phyloP scores from a whole-genome alignment of 1,139 yeast genomes.

The Casaregolazyma lundiana region DNA sequence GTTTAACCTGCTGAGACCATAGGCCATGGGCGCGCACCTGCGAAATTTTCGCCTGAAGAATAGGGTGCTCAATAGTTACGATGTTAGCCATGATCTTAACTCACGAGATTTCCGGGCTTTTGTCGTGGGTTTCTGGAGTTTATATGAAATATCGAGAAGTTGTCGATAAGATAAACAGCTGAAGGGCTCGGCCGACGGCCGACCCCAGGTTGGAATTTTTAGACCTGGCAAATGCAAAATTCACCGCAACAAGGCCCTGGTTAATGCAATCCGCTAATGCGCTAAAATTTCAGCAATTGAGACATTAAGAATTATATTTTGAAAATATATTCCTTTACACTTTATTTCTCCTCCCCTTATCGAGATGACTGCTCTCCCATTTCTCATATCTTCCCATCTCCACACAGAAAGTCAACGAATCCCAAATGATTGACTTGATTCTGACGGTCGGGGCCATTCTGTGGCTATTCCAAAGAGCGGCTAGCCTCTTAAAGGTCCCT shows the following conservation, averaged over 20 bases:
- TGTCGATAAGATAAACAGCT: neutral
- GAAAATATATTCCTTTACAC: no score
- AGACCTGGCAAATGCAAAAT: no score
- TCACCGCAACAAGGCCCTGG: no score
- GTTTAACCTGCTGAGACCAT: constrained; percentile 23
- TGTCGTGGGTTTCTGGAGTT: neutral
- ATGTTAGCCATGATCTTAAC: constrained; percentile 7
- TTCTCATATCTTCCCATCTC: neutral
- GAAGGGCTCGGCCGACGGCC: constrained; percentile 1
- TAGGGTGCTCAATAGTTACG: constrained; percentile 24
- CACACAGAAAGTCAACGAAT: no score
- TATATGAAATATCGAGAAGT: neutral
- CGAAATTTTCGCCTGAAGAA: constrained; percentile 28
- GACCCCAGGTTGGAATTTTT: no score
- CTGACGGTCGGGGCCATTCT: constrained; percentile 36
- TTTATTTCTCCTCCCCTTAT: no score
- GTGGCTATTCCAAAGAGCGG: constrained; percentile 49
- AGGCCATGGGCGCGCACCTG: constrained; percentile 25
- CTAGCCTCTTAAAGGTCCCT: constrained; percentile 44
- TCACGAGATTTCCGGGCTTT: no score
- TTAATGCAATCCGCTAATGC: no score
- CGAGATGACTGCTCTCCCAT: neutral
- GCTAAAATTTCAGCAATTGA: no score
- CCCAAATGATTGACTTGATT: constrained; percentile 8
- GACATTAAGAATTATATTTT: no score